Percentiles rank a stretch among this genome's conserved stretches.
Conservation (phyloP, 2,329 filamentous ascomycete genomes). For the Cyphellophora attinorum region DNA sequence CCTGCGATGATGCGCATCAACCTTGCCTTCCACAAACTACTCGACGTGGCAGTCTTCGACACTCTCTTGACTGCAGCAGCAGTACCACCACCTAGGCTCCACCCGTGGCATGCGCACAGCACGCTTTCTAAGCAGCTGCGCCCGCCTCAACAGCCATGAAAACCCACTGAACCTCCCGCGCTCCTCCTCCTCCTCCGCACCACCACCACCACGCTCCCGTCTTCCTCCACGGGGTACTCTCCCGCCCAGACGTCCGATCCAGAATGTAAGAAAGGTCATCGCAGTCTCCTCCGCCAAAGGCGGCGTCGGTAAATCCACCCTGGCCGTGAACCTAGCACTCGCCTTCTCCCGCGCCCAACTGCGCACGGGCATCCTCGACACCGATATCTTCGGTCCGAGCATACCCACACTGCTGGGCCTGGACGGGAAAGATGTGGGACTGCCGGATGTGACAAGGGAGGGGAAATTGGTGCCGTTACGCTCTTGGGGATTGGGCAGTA, state of each 20-base stretch:
- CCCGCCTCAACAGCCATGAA: conserved; percentile 51
- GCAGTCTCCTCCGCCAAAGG: conserved; percentile 97
- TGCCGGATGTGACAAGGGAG: conserved; percentile 14
- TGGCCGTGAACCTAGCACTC: conserved; percentile 78
- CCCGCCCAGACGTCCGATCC: conserved; percentile 70
- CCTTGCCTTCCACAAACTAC: too few relatives aligned
- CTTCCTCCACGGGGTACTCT: conserved; percentile 75
- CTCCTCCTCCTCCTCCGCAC: conserved; percentile 27
- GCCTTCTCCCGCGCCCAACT: conserved; percentile 62
- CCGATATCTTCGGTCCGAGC: conserved; percentile 93
- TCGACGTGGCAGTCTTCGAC: too few relatives aligned
- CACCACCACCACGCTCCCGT: conserved; percentile 52
- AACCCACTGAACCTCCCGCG: conserved; percentile 87
- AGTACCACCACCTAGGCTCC: too few relatives aligned
- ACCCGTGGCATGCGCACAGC: conserved; percentile 12
- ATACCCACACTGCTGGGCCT: conserved; percentile 85
- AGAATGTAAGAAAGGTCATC: conserved; percentile 80
- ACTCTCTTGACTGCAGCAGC: too few relatives aligned
- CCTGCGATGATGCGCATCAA: too few relatives aligned
- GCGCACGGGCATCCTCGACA: conserved; percentile 79
- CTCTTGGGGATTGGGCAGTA: conserved; percentile 92
- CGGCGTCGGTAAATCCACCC: conserved; percentile 94
- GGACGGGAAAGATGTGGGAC: conserved; percentile 29
- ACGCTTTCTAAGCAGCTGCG: conserved; percentile 19
- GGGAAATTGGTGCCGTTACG: conserved; percentile 78